These are phyloP conservation scores for Thielaviopsis musarum DNA, from an alignment of 2,329 filamentous ascomycete species.

Conservation along the genomic window DNA sequence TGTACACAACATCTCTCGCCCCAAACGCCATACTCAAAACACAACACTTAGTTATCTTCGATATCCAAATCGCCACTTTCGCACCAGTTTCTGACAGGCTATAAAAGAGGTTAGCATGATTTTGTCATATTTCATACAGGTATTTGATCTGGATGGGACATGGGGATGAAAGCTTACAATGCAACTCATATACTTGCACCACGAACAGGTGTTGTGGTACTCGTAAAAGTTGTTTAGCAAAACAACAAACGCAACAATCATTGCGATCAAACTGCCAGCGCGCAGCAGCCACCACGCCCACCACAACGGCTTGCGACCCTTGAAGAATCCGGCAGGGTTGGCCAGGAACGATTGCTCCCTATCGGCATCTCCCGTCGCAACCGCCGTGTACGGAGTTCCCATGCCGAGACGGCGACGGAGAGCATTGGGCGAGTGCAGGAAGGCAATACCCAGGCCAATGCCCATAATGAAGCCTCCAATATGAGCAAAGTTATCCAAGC, in stretches of 20 bases:
- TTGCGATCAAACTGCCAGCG: slow-evolving; percentile 58
- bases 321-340: slow-evolving; percentile 65
- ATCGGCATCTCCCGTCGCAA: slow-evolving; percentile 33
- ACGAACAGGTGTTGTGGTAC: slow-evolving; percentile 56
- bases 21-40: not conserved
- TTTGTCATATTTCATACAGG: not conserved
- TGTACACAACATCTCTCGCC: not conserved
- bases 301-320: slow-evolving; percentile 82
- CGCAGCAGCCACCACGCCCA: slow-evolving; percentile 95
- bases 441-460: slow-evolving; percentile 65
- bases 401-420: slow-evolving; percentile 58
- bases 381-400: slow-evolving; percentile 54
- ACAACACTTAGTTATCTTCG: slow-evolving; percentile 8
- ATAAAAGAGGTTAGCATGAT: slow-evolving; percentile 14
- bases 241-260: slow-evolving; percentile 71
- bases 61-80: slow-evolving; percentile 26
- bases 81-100: slow-evolving; percentile 54
- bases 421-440: slow-evolving; percentile 74
- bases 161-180: slow-evolving; percentile 44
- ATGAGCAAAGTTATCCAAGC: slow-evolving; percentile 92
- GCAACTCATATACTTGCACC: slow-evolving; percentile 94
- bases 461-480: slow-evolving; percentile 95
- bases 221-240: slow-evolving; percentile 85
- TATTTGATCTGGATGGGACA: not conserved
- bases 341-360: slow-evolving; percentile 41